A percentile compares a stretch with the other conserved stretches of the same genome.
Conservation (phyloP, 495 filamentous ascomycete genomes). For the Pseudevernia furfuracea region DNA sequence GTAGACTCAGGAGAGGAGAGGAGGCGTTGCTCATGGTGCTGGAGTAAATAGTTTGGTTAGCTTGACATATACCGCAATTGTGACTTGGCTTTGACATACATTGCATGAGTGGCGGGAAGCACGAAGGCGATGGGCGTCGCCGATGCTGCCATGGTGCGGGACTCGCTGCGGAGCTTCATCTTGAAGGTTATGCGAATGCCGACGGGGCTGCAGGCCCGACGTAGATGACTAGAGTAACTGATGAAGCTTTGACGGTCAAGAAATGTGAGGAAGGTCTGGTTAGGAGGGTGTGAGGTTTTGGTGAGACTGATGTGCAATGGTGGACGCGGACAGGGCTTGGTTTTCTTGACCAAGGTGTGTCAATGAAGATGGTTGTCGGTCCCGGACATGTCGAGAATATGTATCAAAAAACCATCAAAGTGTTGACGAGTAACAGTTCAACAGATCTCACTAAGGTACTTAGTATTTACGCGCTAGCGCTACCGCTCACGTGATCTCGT, state of each 20-base stretch:
- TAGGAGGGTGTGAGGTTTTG: not conserved
- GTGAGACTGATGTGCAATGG: not conserved
- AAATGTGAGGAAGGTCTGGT: not conserved
- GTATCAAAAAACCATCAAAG: too few relatives aligned
- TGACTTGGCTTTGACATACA: not conserved
- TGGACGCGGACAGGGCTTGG: not conserved
- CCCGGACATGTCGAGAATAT: too few relatives aligned
- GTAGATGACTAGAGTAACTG: not conserved
- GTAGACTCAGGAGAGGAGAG: slow-evolving; percentile 5
- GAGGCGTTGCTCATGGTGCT: not conserved
- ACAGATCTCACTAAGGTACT: too few relatives aligned
- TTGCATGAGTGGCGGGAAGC: not conserved
- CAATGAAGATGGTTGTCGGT: not conserved
- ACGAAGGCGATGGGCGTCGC: not conserved
- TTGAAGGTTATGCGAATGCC: not conserved
- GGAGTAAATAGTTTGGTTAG: not conserved
- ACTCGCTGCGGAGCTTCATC: slow-evolving; percentile 5
- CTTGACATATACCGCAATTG: not conserved
- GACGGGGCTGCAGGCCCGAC: not conserved
- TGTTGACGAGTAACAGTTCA: not conserved
- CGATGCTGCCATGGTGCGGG: not conserved
- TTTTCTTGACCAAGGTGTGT: not conserved
- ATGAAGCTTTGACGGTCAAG: not conserved
- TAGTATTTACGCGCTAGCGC: not conserved
- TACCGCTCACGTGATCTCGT: slow-evolving; percentile 11